Base-by-base conservation (phyloP, 1,284 basidiomycete genomes). In the Pseudozyma tsukubaensis region DNA sequence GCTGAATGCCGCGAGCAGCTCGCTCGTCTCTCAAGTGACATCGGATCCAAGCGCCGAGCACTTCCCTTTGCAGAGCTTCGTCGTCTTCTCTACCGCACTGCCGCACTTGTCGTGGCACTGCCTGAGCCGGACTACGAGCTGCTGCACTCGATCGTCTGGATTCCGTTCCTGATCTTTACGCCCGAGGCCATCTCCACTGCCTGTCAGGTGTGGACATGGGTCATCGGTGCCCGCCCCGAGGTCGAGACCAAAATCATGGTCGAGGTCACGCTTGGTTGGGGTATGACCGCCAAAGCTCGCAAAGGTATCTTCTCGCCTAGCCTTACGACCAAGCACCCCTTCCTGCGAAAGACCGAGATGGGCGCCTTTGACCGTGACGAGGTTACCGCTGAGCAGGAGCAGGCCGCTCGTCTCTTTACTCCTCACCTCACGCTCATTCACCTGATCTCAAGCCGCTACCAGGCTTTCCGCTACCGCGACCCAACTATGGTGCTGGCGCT, bases 141-240 rank as follows among this genome's bases (percentile, higher is more conserved):
- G 10, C 86, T 99, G 4, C 92, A 94, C 84, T 92, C 92, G 82
- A 87, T 99, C 29, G 94, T 99, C 9, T 89, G 89, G 29, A 86
- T 99, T 16, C 97, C 97, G 0, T 92, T 98, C 78, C 91, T 92
- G 59, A 90, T 93, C 4, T 94, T 94, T 76, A 94, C 93, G 0
- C 94, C 94, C 0, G 88, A 92, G 5, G 90, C 94, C 0, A 89
- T 98, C 63, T 89, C 92, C 10, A 90, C 92, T 1, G 95, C 94
- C 0, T 91, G 94, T 52, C 94, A 97, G 83, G 92, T 93, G 5
- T 99, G 97, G 97, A 94, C 92, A 2, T 98, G 95, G 96, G 88
- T 98, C 0, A 92, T 98, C 51, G 90, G 93, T 16, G 92, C 95
- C 81, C 90, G 93, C 59, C 91, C 93, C 0, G 89, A 90, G 59